These are phyloP conservation scores for Sporisorium reilianum DNA, from an alignment of 1,284 basidiomycete genomes.

Conservation along the genomic window DNA sequence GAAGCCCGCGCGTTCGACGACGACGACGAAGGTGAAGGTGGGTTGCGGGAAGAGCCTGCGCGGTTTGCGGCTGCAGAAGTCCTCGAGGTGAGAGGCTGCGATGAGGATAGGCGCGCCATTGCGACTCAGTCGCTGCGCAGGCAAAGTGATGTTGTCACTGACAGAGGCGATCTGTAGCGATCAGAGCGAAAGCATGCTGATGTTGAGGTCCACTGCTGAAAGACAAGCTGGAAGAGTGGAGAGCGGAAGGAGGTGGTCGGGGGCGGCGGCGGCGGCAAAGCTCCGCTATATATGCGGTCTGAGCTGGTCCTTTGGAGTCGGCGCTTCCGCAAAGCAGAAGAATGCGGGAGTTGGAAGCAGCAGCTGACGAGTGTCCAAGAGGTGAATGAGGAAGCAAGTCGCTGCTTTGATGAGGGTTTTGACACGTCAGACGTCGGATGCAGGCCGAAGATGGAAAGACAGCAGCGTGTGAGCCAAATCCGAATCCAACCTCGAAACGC, in stretches of 20 bases:
- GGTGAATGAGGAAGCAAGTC: no score
- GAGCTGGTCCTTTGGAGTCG: not conserved
- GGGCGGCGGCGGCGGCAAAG: not conserved
- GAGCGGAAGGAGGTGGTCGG: not conserved
- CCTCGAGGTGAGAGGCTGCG: constrained; percentile 4
- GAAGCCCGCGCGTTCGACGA: constrained; percentile 4
- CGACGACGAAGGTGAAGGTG: not conserved
- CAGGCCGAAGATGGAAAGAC: no score
- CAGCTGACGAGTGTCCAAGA: no score
- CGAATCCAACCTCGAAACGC: no score
- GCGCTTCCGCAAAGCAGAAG: not conserved
- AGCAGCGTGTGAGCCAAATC: no score
- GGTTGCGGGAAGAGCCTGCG: not conserved
- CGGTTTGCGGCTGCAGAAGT: constrained; percentile 2
- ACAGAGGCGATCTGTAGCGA: not conserved
- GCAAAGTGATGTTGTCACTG: not conserved
- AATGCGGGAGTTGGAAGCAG: no score
- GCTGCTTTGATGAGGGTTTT: no score
- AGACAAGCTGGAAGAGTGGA: not conserved
- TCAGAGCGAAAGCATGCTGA: constrained; percentile 1
- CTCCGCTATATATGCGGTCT: not conserved
- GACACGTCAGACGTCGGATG: no score
- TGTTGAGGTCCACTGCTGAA: not conserved
- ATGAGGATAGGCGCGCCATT: not conserved
- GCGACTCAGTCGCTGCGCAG: not conserved